Evolutionary conservation across 305 asterid species (phyloP).

Genomic region (Rubia balearica): DNA sequence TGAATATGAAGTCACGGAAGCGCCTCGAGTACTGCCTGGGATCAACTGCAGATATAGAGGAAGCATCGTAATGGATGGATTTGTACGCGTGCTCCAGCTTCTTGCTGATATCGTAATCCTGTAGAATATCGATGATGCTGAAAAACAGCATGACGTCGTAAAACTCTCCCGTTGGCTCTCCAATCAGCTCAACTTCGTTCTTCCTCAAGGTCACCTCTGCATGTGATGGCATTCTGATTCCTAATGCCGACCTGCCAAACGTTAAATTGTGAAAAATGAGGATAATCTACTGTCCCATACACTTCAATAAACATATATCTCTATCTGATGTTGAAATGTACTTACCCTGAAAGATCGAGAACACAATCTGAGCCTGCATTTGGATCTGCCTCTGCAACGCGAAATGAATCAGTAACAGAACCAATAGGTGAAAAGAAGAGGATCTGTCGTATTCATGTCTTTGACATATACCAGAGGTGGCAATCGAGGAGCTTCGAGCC

Average conservation of each 20-base stretch:
- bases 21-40: conserved; percentile 84
- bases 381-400: conserved; percentile 25
- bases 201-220: conserved; percentile 68
- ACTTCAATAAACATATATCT: too few species aligned
- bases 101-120: conserved; percentile 88
- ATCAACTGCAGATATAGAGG: conserved; percentile 88
- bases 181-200: conserved; percentile 49
- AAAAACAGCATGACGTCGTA: conserved; percentile 75
- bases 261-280: neutral
- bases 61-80: conserved; percentile 75
- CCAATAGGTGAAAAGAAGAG: too few species aligned
- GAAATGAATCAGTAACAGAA: neutral
- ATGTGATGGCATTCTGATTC: conserved; percentile 65
- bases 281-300: neutral
- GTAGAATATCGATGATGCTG: conserved; percentile 88
- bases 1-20: conserved; percentile 73
- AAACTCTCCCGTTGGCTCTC: conserved; percentile 77
- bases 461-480: conserved; percentile 30
- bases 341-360: conserved; percentile 37
- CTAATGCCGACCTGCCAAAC: conserved; percentile 43
- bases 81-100: conserved; percentile 96
- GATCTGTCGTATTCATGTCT: neutral
- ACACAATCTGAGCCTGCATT: conserved; percentile 27
- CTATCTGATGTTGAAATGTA: neutral
- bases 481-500: conserved; percentile 22